Evolutionary conservation across 257 asterid genomes (phyloP).

Genomic region (Vinca minor): DNA sequence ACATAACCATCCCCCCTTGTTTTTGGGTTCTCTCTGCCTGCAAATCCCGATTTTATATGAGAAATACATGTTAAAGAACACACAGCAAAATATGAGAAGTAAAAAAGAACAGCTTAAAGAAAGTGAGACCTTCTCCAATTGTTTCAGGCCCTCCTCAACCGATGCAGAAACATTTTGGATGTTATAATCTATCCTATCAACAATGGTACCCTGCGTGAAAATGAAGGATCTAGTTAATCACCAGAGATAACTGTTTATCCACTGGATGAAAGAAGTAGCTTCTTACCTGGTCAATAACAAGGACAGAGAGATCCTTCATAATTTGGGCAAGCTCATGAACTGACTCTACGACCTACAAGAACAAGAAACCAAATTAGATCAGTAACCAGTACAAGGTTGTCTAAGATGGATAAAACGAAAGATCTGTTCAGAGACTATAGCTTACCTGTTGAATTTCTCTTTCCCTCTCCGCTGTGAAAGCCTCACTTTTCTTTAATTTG

Average conservation of each 20-base stretch:
- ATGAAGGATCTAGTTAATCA: conserved; percentile 5
- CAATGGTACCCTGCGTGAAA: conserved; percentile 84
- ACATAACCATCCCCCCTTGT: conserved; percentile 93
- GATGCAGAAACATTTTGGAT: conserved; percentile 89
- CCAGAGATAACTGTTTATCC: conserved; percentile 2
- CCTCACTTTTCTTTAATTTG: conserved; percentile 83
- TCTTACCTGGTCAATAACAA: conserved; percentile 96
- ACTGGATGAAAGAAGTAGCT: conserved; percentile 5
- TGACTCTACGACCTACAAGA: conserved; percentile 68
- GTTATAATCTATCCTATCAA: conserved; percentile 91
- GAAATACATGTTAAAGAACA: background rate
- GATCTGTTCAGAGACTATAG: conserved; percentile 2
- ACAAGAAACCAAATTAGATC: conserved; percentile 19
- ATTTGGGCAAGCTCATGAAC: conserved; percentile 94
- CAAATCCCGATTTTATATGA: conserved; percentile 15
- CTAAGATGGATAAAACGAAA: background rate
- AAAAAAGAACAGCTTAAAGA: conserved; percentile 8
- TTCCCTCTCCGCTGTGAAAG: conserved; percentile 81
- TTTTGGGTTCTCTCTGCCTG: conserved; percentile 96
- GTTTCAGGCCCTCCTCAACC: conserved; percentile 97
- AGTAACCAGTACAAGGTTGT: conserved; percentile 1
- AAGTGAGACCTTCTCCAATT: conserved; percentile 66
- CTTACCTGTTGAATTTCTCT: conserved; percentile 80
- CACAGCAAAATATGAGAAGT: background rate
- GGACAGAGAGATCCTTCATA: conserved; percentile 98